Base-by-base conservation (phyloP, 2,329 filamentous ascomycete genomes). In the Ophiostoma ips region DNA sequence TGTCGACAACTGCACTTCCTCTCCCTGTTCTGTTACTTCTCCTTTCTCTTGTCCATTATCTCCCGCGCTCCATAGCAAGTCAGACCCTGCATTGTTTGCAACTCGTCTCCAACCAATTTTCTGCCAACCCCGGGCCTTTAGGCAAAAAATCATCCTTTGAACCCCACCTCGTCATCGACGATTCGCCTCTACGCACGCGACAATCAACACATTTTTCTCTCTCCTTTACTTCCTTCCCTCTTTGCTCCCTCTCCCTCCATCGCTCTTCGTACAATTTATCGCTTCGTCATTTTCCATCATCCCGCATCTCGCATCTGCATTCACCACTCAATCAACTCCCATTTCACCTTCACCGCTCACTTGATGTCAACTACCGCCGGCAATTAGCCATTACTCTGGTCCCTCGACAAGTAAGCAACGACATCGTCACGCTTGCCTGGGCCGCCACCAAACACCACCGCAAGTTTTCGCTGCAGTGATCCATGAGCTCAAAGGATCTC, bases 401-500 rank as follows among this genome's bases (percentile, higher is more conserved):
- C 40, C 40, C 24, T 43, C n/a, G 40, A 30, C 40, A 43, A 43
- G 40, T 21, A 43, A 43, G 40, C n/a, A 43, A 24, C 28, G 40
- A 43, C 24, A 16, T 43, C n/a, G 40, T 43, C 40, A 30, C 21
- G 40, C 40, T 43, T 43, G 40, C 40, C 40, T 30, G 21, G 40
- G 40, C 40, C 40, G 40, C 24, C 24, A 18, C 16, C 30, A 24
- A 43, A 43, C 12, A 19, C 43, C 12, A 13, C 30, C 11, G 11
- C 33, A 4, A 19, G 46, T 44, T 16, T 49, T 46, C 35, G 18
- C 38, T 15, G 50, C 50, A 62, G 64, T 71, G 68, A 79, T 86
- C 80, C 82, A 95, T 95, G 88, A 89, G 80, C 84, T 83, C 77
- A 68, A 84, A 83, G 72, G 86, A 94, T 70, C 81, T 94, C 64